phyloP scores from a whole-genome alignment of 2,329 filamentous ascomycete genomes.

The Ciborinia camelliae region DNA sequence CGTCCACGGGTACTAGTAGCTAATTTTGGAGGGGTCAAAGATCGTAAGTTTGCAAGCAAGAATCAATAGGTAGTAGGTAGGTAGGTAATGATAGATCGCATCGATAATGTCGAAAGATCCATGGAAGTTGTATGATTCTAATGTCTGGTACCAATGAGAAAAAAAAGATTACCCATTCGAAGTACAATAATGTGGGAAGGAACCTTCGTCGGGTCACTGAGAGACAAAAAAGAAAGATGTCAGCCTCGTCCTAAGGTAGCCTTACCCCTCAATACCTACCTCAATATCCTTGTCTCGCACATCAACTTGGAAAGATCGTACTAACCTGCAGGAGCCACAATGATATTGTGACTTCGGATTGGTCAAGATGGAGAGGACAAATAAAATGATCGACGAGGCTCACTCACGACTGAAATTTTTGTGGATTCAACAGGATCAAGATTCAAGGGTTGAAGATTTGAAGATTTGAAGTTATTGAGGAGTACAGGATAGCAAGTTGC shows the following conservation, averaged over 20 bases:
- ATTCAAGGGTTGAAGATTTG: background rate
- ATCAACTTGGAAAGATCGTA: background rate
- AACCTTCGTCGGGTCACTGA: too few species aligned
- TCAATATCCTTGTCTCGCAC: background rate
- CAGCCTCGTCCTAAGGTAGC: background rate
- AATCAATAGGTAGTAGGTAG: background rate
- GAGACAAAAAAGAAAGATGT: background rate
- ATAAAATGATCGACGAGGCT: background rate
- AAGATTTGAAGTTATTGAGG: background rate
- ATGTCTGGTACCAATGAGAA: too few species aligned
- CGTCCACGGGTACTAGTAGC: too few species aligned
- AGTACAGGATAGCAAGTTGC: background rate
- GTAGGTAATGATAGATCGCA: background rate
- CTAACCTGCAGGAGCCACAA: slow-evolving; percentile 1
- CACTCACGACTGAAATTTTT: too few species aligned
- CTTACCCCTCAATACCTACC: background rate
- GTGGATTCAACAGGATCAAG: too few species aligned
- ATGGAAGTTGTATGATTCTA: background rate
- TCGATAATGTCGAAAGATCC: background rate
- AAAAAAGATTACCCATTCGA: too few species aligned
- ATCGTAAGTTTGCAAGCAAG: slow-evolving; percentile 1
- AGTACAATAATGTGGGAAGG: background rate
- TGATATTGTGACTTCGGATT: background rate
- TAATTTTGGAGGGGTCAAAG: background rate
- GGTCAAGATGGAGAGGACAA: background rate